Base-by-base conservation (phyloP, 495 filamentous ascomycete genomes). In the Penicillium cataractarum region DNA sequence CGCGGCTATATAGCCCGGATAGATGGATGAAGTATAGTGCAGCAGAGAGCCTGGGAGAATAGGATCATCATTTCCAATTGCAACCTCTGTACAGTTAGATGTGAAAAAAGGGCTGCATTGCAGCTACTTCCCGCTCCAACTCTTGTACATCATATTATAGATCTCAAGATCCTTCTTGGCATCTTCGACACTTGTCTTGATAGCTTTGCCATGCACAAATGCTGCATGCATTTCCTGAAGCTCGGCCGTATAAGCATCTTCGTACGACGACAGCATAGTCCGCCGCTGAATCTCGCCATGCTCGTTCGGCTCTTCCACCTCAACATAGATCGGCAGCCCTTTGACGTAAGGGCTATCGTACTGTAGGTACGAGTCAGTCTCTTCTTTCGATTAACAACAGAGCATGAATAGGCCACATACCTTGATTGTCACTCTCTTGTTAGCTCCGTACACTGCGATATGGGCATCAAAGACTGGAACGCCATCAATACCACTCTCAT, bases 261-360 rank as follows among this genome's bases (percentile, higher is more conserved):
- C 80, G 62, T 79, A 85, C 7, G 72, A 76, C 26, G 64, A 67
- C 50, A 70, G 46, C 10, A 83, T 60, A 24, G 68, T 62, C 10
- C 71, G 61, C 29, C 72, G 63, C 40, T 67, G 60, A 17, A 60
- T 62, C 27, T 74, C 78, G 9, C 68, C 72, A 15, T 74, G 58
- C 55, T 75, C 70, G 58, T 73, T 73, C 21, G 68, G 58, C 53
- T 84, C 82, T 13, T 77, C 62, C 2, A 85, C 69, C 13, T 63
- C 74, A 37, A 84, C 73, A 32, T 61, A 75, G 37, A 82, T 75
- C 0, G 81, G 80, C 29, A 85, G 71, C 1, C 80, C 82, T 59
- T 84, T 85, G 19, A 85, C 75, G 64, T 80, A 85, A 0, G 82
- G 83, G 1, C 76, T 82, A 40, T 84, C 72, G 57, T 80, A 84